These are phyloP conservation scores for Trichoderma asperelloides DNA, from an alignment of 495 filamentous ascomycete genomes.

Conservation along the genomic window DNA sequence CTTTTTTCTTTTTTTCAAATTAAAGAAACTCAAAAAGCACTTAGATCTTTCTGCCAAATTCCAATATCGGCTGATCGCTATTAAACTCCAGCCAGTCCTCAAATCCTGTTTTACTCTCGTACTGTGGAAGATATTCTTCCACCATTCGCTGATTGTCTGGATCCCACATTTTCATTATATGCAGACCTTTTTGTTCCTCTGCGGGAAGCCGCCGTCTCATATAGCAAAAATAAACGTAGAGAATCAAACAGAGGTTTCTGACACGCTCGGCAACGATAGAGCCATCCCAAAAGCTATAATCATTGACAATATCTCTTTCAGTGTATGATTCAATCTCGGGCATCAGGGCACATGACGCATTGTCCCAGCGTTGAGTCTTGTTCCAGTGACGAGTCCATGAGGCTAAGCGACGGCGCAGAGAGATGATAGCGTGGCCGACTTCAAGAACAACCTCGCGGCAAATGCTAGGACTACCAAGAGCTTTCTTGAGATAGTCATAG, in stretches of 20 bases:
- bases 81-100: neutral
- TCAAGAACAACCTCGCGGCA: neutral
- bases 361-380: neutral
- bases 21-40: neutral
- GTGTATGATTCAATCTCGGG: neutral
- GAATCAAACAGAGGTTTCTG: neutral
- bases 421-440: neutral
- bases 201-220: neutral
- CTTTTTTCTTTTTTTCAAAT: too few species aligned
- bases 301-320: neutral
- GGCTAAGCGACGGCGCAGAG: neutral
- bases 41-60: too few species aligned
- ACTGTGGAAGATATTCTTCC: neutral
- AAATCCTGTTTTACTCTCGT: neutral
- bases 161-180: neutral
- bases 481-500: neutral
- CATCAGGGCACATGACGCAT: too few species aligned
- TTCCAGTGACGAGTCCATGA: neutral
- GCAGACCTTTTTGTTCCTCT: neutral
- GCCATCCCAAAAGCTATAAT: neutral
- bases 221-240: constrained; percentile 5
- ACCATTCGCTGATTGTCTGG: neutral
- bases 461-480: neutral
- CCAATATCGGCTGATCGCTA: neutral
- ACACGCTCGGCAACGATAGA: neutral